Evolutionary conservation across 2,329 filamentous ascomycete species (phyloP).

Genomic region (Hypoxylon sp.): DNA sequence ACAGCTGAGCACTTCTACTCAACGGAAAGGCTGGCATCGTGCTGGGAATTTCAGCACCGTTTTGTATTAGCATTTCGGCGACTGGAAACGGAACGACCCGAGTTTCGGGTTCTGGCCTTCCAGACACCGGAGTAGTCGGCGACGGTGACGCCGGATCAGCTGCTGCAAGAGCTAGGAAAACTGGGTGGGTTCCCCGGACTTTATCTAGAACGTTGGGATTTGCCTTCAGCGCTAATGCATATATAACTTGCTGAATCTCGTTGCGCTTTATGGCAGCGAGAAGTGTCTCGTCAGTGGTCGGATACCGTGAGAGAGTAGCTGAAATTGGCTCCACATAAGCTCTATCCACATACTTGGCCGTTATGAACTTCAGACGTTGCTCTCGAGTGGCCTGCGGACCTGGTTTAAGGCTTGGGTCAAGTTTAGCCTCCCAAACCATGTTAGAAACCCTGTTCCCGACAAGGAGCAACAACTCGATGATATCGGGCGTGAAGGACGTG

Average conservation of each 20-base stretch:
- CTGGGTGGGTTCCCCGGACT: slow-evolving; percentile 87
- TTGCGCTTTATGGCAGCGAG: slow-evolving; percentile 96
- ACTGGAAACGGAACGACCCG: slow-evolving; percentile 83
- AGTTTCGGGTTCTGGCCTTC: slow-evolving; percentile 61
- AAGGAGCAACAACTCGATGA: slow-evolving; percentile 91
- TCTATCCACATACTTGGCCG: slow-evolving; percentile 90
- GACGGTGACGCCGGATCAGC: slow-evolving; percentile 89
- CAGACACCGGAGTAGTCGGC: slow-evolving; percentile 60
- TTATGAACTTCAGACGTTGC: slow-evolving; percentile 94
- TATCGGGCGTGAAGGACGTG: slow-evolving; percentile 95
- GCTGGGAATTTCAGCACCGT: slow-evolving; percentile 88
- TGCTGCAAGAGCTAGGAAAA: slow-evolving; percentile 92
- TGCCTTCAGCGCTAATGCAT: slow-evolving; percentile 86
- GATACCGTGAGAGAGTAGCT: slow-evolving; percentile 80
- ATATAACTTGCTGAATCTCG: slow-evolving; percentile 93
- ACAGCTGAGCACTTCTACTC: slow-evolving; percentile 83
- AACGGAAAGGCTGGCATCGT: slow-evolving; percentile 86
- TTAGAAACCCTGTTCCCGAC: slow-evolving; percentile 96
- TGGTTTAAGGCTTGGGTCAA: slow-evolving; percentile 83
- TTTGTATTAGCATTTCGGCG: slow-evolving; percentile 92
- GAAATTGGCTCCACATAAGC: slow-evolving; percentile 86
- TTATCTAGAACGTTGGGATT: slow-evolving; percentile 90
- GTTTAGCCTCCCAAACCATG: slow-evolving; percentile 92
- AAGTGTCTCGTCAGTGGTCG: slow-evolving; percentile 87
- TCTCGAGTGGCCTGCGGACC: slow-evolving; percentile 84